Percentiles rank a stretch among this genome's conserved stretches.
phyloP scores from a whole-genome alignment of 164 flowering plant species.

The Berberis vulgaris region DNA sequence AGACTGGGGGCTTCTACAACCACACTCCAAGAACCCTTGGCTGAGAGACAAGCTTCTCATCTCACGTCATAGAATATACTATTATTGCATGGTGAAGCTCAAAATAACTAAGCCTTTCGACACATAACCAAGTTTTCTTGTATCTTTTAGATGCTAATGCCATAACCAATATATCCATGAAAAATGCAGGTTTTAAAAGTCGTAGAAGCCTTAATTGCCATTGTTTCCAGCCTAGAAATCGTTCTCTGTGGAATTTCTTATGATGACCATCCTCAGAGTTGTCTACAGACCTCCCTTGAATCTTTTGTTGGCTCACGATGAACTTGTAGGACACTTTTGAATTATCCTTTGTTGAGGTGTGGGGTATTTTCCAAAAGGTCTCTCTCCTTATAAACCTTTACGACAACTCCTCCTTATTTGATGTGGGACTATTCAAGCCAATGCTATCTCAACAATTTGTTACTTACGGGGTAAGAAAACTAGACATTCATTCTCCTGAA shows the following conservation, averaged over 20 bases:
- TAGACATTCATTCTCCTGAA: no score
- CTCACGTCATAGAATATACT: slow-evolving; percentile 46
- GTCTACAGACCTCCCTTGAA: no score
- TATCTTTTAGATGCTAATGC: neutral
- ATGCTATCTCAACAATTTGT: no score
- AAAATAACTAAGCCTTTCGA: neutral
- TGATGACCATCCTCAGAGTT: no score
- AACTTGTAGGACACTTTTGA: no score
- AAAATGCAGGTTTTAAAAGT: slow-evolving; percentile 18
- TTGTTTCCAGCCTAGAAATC: slow-evolving; percentile 58
- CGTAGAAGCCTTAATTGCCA: slow-evolving; percentile 21
- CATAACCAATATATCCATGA: neutral
- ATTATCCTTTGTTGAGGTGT: no score
- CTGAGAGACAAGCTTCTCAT: slow-evolving; percentile 28
- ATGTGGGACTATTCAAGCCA: no score
- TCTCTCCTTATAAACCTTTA: no score
- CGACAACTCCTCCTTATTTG: no score
- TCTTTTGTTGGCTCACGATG: no score
- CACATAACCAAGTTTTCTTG: neutral
- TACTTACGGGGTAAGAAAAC: no score
- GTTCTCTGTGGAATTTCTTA: slow-evolving; percentile 62
- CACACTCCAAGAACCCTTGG: slow-evolving; percentile 28
- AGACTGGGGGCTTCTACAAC: slow-evolving; percentile 68
- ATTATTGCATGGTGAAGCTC: slow-evolving; percentile 42
- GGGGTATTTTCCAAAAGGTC: no score